A percentile compares a stretch with the other conserved stretches of the same genome.
phyloP scores from a whole-genome alignment of 202 grass and related monocot genomes.

The Panicum virgatum region DNA sequence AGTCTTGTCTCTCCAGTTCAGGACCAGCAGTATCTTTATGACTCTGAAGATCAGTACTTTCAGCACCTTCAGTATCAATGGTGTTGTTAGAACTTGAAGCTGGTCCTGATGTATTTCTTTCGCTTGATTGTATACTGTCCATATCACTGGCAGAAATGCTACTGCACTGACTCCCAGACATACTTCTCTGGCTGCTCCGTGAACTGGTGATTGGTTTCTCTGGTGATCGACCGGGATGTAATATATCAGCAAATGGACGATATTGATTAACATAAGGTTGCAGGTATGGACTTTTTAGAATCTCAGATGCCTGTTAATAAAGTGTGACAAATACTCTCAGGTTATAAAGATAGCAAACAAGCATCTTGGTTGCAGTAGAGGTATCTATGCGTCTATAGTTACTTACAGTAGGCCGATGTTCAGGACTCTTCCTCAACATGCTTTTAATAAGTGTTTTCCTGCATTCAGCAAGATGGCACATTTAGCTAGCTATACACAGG shows the following conservation, averaged over 20 bases:
- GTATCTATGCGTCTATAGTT: slow-evolving; percentile 32
- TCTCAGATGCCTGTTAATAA: slow-evolving; percentile 79
- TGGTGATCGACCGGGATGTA: slow-evolving; percentile 41
- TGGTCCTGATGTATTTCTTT: slow-evolving; percentile 54
- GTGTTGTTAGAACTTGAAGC: slow-evolving; percentile 47
- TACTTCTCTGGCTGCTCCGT: slow-evolving; percentile 55
- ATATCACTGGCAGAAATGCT: slow-evolving; percentile 85
- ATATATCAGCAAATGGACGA: slow-evolving; percentile 51
- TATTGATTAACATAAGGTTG: slow-evolving; percentile 75
- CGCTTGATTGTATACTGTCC: slow-evolving; percentile 77
- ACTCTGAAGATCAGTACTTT: slow-evolving; percentile 47
- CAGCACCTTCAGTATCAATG: slow-evolving; percentile 47
- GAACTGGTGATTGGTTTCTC: slow-evolving; percentile 58
- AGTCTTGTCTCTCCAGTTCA: slow-evolving; percentile 57
- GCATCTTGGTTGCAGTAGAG: background rate
- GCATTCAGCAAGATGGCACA: slow-evolving; percentile 34
- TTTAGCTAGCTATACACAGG: slow-evolving; percentile 23
- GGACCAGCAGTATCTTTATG: slow-evolving; percentile 34
- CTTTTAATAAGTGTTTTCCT: slow-evolving; percentile 97
- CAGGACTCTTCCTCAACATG: slow-evolving; percentile 97
- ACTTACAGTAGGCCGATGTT: slow-evolving; percentile 95
- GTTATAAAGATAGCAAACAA: slow-evolving; percentile 27
- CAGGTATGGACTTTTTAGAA: slow-evolving; percentile 77
- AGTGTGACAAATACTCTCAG: slow-evolving; percentile 30
- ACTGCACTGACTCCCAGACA: slow-evolving; percentile 86